These are phyloP conservation scores for Tricholoma flavovirens DNA, from an alignment of 768 basidiomycete genomes.

Conservation along the genomic window DNA sequence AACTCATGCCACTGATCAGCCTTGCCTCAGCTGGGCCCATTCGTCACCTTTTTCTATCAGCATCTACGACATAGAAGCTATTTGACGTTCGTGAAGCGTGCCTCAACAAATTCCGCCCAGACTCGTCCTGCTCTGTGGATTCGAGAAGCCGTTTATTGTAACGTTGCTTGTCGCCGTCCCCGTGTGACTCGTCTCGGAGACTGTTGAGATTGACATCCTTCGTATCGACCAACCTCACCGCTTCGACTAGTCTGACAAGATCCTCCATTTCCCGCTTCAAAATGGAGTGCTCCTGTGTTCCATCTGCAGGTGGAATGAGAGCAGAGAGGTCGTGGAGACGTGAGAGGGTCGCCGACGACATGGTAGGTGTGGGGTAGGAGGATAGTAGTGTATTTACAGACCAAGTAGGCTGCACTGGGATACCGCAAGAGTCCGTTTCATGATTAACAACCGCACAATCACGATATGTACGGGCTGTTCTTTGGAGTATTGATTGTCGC, in stretches of 20 bases:
- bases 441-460: constrained; percentile 6
- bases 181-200: constrained; percentile 35
- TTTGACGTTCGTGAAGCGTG: constrained; percentile 45
- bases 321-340: constrained; percentile 72
- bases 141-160: constrained; percentile 21
- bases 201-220: constrained; percentile 25
- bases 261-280: constrained; percentile 62
- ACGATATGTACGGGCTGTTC: constrained; percentile 5
- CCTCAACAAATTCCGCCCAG: constrained; percentile 42
- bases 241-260: constrained; percentile 73
- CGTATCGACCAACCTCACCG: constrained; percentile 61
- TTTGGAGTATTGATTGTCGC: constrained; percentile 12
- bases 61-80: constrained; percentile 61
- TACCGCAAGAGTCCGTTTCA: constrained; percentile 51
- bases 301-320: constrained; percentile 56
- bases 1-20: neutral
- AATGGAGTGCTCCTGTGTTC: constrained; percentile 43
- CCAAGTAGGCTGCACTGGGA: constrained; percentile 70
- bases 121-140: constrained; percentile 7
- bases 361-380: constrained; percentile 65
- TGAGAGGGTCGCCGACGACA: constrained; percentile 51
- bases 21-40: neutral
- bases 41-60: constrained; percentile 28
- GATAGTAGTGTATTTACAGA: constrained; percentile 72
- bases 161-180: constrained; percentile 32